A percentile compares a stretch with the other conserved stretches of the same genome.
These are phyloP conservation scores for Yamadazyma akitaensis DNA, from an alignment of 805 yeast genomes.

Conservation along the genomic window DNA sequence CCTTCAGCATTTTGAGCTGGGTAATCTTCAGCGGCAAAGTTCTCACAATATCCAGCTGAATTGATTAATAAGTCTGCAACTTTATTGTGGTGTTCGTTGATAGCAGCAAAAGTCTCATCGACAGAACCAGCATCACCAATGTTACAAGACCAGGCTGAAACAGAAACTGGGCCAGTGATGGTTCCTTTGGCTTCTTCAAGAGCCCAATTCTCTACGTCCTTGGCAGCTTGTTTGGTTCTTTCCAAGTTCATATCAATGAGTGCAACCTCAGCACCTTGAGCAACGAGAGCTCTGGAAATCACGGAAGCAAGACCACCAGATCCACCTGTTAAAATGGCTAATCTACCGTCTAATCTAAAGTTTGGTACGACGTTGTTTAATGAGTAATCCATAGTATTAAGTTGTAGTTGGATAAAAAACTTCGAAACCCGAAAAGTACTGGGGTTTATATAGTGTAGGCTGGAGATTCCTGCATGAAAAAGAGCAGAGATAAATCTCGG, in stretches of 20 bases:
- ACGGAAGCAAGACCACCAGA: slow-evolving; percentile 75
- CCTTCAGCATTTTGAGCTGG: slow-evolving; percentile 68
- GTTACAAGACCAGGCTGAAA: slow-evolving; percentile 71
- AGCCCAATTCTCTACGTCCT: slow-evolving; percentile 48
- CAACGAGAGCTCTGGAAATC: slow-evolving; percentile 61
- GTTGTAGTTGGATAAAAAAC: background rate
- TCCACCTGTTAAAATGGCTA: slow-evolving; percentile 77
- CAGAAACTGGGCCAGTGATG: slow-evolving; percentile 37
- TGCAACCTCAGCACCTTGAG: slow-evolving; percentile 77
- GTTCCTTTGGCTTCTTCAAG: slow-evolving; percentile 35
- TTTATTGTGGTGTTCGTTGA: slow-evolving; percentile 56
- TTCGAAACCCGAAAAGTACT: background rate
- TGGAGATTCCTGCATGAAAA: background rate
- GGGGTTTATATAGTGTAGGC: slow-evolving; percentile 5
- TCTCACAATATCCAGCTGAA: slow-evolving; percentile 85
- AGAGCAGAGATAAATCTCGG: slow-evolving; percentile 7
- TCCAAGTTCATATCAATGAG: slow-evolving; percentile 65
- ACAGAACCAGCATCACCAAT: slow-evolving; percentile 63
- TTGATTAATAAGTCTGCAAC: slow-evolving; percentile 66
- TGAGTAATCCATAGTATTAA: slow-evolving; percentile 25
- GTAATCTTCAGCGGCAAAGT: slow-evolving; percentile 73
- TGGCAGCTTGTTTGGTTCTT: slow-evolving; percentile 53
- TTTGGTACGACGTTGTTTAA: slow-evolving; percentile 52
- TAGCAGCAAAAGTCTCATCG: slow-evolving; percentile 49
- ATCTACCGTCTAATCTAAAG: slow-evolving; percentile 66